Percentiles rank a stretch among this genome's conserved stretches.
Evolutionary conservation across 2,329 filamentous ascomycete species (phyloP).

Genomic region (Talaromyces pinophilus): DNA sequence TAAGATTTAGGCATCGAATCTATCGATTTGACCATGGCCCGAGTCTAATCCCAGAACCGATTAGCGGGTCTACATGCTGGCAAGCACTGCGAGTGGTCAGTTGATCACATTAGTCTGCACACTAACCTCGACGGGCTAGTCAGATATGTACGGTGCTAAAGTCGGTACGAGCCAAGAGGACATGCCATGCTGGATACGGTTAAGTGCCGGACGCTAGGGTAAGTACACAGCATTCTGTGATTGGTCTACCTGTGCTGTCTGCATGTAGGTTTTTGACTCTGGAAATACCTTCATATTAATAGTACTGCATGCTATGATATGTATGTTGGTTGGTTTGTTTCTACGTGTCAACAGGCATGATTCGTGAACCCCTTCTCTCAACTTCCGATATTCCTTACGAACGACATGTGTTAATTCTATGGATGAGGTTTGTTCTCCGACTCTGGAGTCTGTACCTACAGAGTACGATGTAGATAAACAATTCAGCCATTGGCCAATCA

Average conservation of each 20-base stretch:
- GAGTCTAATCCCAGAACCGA: neutral
- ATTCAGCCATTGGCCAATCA: slow-evolving; percentile 3
- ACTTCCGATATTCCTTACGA: neutral
- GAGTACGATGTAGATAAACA: neutral
- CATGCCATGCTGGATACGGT: neutral
- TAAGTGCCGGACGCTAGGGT: slow-evolving; percentile 4
- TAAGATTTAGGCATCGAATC: slow-evolving; percentile 11
- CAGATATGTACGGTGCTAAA: slow-evolving; percentile 11
- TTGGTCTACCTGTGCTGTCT: neutral
- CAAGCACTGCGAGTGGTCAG: slow-evolving; percentile 14
- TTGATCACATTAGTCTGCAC: neutral
- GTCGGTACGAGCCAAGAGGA: slow-evolving; percentile 9
- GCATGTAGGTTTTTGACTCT: neutral
- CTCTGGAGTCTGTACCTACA: neutral
- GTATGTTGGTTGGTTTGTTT: neutral
- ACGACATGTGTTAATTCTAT: neutral
- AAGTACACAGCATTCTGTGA: neutral
- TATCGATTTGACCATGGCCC: slow-evolving; percentile 5
- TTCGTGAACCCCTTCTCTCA: neutral
- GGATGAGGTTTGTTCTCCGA: neutral
- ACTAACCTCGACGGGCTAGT: neutral
- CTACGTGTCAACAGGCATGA: neutral
- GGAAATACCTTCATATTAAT: slow-evolving; percentile 9
- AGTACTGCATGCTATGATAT: neutral
- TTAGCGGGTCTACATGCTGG: neutral